These are phyloP conservation scores for Phylloporus sp. DNA, from an alignment of 768 basidiomycete species.

Conservation along the genomic window DNA sequence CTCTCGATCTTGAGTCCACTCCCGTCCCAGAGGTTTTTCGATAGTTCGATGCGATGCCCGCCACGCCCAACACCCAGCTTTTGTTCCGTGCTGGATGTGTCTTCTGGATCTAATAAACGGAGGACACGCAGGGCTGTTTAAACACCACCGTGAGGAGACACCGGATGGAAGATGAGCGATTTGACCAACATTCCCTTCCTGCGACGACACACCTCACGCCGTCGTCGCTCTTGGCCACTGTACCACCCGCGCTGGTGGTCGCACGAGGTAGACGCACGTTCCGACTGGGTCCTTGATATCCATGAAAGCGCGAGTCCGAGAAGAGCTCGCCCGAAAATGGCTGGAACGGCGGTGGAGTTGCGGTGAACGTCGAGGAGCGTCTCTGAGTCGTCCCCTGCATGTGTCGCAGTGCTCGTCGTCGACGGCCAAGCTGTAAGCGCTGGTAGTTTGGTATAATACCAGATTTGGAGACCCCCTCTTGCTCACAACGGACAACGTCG, in stretches of 20 bases:
- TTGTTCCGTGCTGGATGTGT: constrained; percentile 39
- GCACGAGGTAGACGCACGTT: constrained; percentile 60
- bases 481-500: not conserved
- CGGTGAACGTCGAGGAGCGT: constrained; percentile 26
- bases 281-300: constrained; percentile 42
- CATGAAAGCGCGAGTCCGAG: constrained; percentile 43
- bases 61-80: constrained; percentile 54
- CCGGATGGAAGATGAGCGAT: not conserved
- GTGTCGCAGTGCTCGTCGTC: not conserved
- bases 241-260: constrained; percentile 58
- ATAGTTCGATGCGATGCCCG: constrained; percentile 65
- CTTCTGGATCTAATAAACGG: constrained; percentile 49
- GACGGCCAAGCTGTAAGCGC: not conserved
- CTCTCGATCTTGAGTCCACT: constrained; percentile 78
- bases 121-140: constrained; percentile 55
- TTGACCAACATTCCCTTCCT: constrained; percentile 67
- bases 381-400: constrained; percentile 26
- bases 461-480: constrained; percentile 4
- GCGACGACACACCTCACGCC: constrained; percentile 65
- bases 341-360: not conserved
- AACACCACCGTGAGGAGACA: constrained; percentile 8
- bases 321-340: constrained; percentile 29
- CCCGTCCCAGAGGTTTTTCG: constrained; percentile 74
- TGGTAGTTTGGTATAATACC: constrained; percentile 1
- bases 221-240: constrained; percentile 66